Base-by-base conservation (phyloP, 176 grass and related monocot genomes). In the Zea luxurians region DNA sequence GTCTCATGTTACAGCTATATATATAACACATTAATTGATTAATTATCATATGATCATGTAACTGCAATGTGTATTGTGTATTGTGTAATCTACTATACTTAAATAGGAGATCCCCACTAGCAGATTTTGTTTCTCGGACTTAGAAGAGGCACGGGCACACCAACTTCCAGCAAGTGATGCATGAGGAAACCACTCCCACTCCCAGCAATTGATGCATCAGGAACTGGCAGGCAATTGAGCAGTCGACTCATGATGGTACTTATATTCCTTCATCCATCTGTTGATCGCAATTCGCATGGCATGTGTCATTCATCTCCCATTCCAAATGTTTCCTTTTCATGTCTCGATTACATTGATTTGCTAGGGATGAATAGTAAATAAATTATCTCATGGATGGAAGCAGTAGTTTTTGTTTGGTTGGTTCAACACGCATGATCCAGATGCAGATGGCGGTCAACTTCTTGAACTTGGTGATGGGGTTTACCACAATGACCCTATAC, bases 381-480 rank as follows among this genome's bases (percentile, higher is more conserved):
- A 54, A 17, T 54, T 54, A 54, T 17, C 50, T 17, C 2, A 54
- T 54, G 13, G 49, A 53, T 16, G 15, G 50, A 17, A 54, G 49
- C 16, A 53, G 50, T 53, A 16, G 1, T 53, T 53, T 53, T 42
- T 53, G 13, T 53, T 53, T 53, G 50, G 0, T 53, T 17, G 50
- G 50, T 16, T 53, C 13, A 15, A 53, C 6, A 53, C 16, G 50
- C 15, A 53, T 53, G 50, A 53, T 53, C 62, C 96, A 95, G 78
- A 99, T 99, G 96, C 96, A 95, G 82, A 99, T 99, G 92, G 96
- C 90, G 83, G 92, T 99, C 81, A 99, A 95, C 77, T 95, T 93
- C 78, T 95, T 95, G 71, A 90, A 92, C 88, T 95, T 88, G 41
- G 90, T 99, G 73, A 95, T 99, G 92, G 96, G 96, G 2, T 95